Evolutionary conservation across 192 early-diverging fungal species (phyloP).

Genomic region (Haplosporangium gracile): DNA sequence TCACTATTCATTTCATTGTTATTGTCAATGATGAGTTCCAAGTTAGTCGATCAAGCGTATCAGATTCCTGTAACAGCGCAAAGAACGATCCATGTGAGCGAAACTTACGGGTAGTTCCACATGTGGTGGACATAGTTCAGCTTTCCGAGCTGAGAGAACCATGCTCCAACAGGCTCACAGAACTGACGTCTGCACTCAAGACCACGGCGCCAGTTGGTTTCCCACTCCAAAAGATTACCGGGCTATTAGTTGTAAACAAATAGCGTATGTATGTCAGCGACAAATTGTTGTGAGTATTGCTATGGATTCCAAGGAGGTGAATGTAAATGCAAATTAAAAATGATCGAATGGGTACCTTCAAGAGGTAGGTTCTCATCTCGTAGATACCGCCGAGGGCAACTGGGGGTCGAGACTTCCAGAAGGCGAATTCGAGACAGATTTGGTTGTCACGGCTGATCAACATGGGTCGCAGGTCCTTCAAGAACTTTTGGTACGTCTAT

Average conservation of each 20-base stretch:
- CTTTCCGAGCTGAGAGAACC: slow-evolving; percentile 93
- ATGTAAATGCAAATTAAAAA: background rate
- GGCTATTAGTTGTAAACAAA: slow-evolving; percentile 64
- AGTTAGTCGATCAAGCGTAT: background rate
- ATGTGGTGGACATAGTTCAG: slow-evolving; percentile 94
- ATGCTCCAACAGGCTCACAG: slow-evolving; percentile 94
- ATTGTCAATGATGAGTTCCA: background rate
- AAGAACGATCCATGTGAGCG: background rate
- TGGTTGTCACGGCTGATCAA: slow-evolving; percentile 82
- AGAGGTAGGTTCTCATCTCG: slow-evolving; percentile 89
- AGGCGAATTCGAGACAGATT: slow-evolving; percentile 93
- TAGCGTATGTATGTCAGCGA: background rate
- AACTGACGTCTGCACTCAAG: slow-evolving; percentile 89
- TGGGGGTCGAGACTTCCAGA: slow-evolving; percentile 88
- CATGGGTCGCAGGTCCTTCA: slow-evolving; percentile 77
- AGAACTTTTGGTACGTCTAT: slow-evolving; percentile 73
- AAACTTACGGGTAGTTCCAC: slow-evolving; percentile 86
- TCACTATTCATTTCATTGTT: slow-evolving; percentile 62
- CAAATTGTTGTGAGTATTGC: background rate
- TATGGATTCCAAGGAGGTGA: background rate
- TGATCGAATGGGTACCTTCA: slow-evolving; percentile 69
- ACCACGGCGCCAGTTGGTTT: slow-evolving; percentile 89
- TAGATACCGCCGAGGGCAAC: slow-evolving; percentile 86
- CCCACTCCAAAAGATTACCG: slow-evolving; percentile 93
- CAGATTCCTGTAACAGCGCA: background rate